Conservation (phyloP, 345 rosid genomes). For the Eucalyptus pauciflora region DNA sequence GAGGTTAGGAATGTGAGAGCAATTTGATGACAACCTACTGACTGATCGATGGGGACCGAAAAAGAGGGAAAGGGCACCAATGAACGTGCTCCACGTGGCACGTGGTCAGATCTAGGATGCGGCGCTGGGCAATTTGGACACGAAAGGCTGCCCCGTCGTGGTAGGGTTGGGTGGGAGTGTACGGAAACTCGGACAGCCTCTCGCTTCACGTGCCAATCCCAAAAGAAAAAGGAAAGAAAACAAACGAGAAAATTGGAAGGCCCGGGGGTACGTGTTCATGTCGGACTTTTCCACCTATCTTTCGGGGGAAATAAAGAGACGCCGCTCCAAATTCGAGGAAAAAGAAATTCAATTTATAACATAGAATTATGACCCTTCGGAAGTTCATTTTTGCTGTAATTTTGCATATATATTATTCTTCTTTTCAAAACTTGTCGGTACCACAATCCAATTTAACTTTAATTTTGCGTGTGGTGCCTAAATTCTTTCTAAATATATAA, state of each 20-base stretch:
- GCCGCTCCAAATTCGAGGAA: neutral
- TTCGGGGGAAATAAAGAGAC: neutral
- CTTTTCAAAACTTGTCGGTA: too few relatives aligned
- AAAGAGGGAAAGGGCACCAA: fast-evolving
- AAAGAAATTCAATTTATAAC: neutral
- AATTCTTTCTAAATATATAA: too few relatives aligned
- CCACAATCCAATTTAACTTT: fast-evolving
- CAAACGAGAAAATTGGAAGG: too few relatives aligned
- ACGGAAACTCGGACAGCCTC: neutral
- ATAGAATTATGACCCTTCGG: neutral
- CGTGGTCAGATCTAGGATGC: neutral
- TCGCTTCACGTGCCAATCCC: neutral
- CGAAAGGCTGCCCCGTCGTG: neutral
- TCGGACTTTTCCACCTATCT: neutral
- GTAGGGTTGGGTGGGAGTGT: fast-evolving
- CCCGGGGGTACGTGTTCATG: neutral
- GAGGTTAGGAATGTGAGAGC: neutral
- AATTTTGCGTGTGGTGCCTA: fast-evolving
- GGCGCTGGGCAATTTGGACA: neutral
- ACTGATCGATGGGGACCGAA: neutral
- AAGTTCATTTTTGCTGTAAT: neutral
- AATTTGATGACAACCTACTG: neutral
- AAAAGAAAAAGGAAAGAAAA: too few relatives aligned
- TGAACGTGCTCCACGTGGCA: neutral
- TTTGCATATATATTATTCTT: neutral